Base-by-base conservation (phyloP, 148 eudicot species). In the Persicaria tinctoria region DNA sequence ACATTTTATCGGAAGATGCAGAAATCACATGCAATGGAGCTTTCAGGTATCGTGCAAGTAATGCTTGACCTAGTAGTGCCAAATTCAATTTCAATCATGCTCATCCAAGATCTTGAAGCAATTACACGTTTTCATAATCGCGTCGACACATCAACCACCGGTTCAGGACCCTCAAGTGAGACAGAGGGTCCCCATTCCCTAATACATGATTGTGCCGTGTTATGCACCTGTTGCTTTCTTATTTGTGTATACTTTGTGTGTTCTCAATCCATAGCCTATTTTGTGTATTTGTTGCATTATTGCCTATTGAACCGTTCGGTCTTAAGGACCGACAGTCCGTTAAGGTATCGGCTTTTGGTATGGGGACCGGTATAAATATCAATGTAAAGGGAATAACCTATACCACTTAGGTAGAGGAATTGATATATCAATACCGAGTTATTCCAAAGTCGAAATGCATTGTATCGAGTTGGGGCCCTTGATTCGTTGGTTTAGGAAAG, bases 1-100 rank as follows among this genome's bases (percentile, higher is more conserved):
- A 66, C 38, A 41, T 5, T 13, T 41, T 41, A 4, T 13, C 13
- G 70, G 70, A 66, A 41, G 70, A 66, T 64, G 6, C 70, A 64
- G 8, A 64, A 64, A 64, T 38, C 70, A 64, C 48, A 66, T 66
- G 70, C 70, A 41, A 64, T 64, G 47, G 70, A 10, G 9, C 8
- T 18, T 59, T 18, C 10, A 17, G 64, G 70, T 66, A 38, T 66
- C 70, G 70, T 66, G 70, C 48, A 66, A 41, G 70, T 14, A 38
- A 66, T 66, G 47, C 41, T 66, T 14, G 12, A 41, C 70, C 17
- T 41, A 12, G 4, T 20, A 27, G 68, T 23, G 68, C 23, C 68
- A 27, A 60, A 23, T 13, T 23, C 27, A 60, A 23, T 13, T 23
- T 60, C 11, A 60, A 13, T 60, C 68, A 60, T 20, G 68, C 68